These are phyloP conservation scores for Parsonsia alboflavescens DNA, from an alignment of 257 asterid genomes.

Conservation along the genomic window DNA sequence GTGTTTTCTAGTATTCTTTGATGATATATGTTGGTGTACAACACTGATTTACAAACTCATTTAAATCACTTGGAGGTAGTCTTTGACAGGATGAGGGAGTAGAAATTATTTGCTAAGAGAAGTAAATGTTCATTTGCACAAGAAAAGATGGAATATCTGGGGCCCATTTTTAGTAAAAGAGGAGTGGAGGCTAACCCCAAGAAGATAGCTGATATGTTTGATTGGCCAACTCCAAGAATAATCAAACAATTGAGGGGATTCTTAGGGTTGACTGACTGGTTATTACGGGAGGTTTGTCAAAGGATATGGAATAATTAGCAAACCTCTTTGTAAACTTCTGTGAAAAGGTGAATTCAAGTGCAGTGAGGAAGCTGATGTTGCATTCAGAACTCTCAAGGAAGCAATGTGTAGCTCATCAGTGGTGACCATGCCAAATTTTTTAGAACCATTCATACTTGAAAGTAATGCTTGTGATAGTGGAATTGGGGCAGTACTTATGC, in stretches of 20 bases:
- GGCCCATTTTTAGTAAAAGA: neutral
- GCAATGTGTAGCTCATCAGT: neutral
- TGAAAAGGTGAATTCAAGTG: neutral
- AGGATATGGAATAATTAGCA: neutral
- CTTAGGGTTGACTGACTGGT: neutral
- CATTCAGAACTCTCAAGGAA: neutral
- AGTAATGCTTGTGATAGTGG: neutral
- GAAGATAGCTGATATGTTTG: neutral
- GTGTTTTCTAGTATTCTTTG: conserved; percentile 1
- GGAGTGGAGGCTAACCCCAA: neutral
- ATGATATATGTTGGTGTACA: conserved; percentile 14
- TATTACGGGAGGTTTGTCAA: too few species aligned
- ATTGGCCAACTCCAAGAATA: conserved; percentile 8
- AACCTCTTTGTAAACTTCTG: neutral
- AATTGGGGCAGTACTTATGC: neutral
- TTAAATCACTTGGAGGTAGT: too few species aligned
- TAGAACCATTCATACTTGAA: fast-evolving
- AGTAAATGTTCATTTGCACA: conserved; percentile 4
- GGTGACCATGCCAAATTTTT: neutral
- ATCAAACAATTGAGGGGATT: neutral
- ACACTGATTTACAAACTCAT: neutral
- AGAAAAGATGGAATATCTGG: neutral
- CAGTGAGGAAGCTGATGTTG: fast-evolving
- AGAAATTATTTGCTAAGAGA: neutral
- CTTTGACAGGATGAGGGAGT: neutral